phyloP scores from a whole-genome alignment of 2,329 filamentous ascomycete species.

The Zelopaecilomyces penicillatus region DNA sequence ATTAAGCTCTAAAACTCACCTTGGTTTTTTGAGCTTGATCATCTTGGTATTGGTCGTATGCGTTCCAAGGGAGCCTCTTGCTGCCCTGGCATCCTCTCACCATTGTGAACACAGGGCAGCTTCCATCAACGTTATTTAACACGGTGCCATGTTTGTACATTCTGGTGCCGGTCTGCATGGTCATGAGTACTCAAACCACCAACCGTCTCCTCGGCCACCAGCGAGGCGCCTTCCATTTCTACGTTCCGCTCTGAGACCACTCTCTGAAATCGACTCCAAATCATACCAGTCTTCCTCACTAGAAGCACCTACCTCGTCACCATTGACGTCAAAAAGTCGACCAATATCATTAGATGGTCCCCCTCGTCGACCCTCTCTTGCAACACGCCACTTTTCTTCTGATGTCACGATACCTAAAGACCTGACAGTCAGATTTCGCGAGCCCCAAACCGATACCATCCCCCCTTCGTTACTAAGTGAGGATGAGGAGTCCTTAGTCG shows the following conservation, averaged over 20 bases:
- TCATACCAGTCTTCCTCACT: background rate
- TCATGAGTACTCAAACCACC: constrained; percentile 45
- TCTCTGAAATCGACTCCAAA: constrained; percentile 21
- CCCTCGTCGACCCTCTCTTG: constrained; percentile 2
- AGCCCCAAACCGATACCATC: constrained; percentile 23
- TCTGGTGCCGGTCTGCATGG: constrained; percentile 51
- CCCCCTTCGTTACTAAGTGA: constrained; percentile 32
- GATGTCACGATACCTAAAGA: constrained; percentile 31
- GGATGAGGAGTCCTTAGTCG: constrained; percentile 36
- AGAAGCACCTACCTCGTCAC: constrained; percentile 1
- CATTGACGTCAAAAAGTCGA: background rate
- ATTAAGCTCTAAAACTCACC: too few relatives aligned
- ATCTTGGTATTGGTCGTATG: too few relatives aligned
- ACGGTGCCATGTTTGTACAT: constrained; percentile 45
- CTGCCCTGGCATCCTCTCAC: constrained; percentile 1
- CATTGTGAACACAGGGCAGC: background rate
- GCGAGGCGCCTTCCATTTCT: constrained; percentile 31
- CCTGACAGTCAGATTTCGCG: constrained; percentile 39
- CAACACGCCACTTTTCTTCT: constrained; percentile 24
- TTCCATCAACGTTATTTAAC: background rate
- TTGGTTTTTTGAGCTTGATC: too few relatives aligned
- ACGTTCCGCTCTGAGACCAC: constrained; percentile 32
- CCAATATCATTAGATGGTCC: constrained; percentile 3
- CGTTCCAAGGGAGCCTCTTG: too few relatives aligned
- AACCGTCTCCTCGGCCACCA: constrained; percentile 23